Conservation (phyloP, 2,329 filamentous ascomycete species). For the Epichloe amarillans region DNA sequence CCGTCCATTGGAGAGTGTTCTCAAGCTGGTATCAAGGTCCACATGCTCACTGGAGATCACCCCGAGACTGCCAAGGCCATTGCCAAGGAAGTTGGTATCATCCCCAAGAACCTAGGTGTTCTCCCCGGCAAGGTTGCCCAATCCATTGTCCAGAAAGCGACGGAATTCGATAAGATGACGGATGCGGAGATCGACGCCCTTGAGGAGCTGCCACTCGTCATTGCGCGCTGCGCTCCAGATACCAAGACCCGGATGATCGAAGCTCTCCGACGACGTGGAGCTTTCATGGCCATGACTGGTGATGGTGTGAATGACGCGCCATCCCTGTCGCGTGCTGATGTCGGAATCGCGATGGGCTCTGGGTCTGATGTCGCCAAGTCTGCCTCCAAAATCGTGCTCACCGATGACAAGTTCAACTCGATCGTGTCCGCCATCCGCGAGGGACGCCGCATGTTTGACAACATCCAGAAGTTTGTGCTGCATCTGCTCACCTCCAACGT, state of each 20-base stretch:
- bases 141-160: constrained; percentile 60
- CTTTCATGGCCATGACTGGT: constrained; percentile 77
- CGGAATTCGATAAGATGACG: constrained; percentile 64
- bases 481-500: constrained; percentile 72
- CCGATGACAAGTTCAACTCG: constrained; percentile 78
- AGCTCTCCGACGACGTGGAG: constrained; percentile 62
- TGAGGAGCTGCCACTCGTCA: constrained; percentile 63
- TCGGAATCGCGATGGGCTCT: constrained; percentile 84
- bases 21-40: constrained; percentile 61
- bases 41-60: constrained; percentile 79
- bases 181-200: constrained; percentile 65
- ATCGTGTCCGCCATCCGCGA: constrained; percentile 76
- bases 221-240: constrained; percentile 71
- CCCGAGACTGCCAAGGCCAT: constrained; percentile 65
- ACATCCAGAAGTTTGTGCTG: constrained; percentile 78
- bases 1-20: constrained; percentile 57
- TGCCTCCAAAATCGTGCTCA: constrained; percentile 68
- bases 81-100: constrained; percentile 65
- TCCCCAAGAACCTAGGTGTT: constrained; percentile 47
- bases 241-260: constrained; percentile 90
- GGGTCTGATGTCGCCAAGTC: constrained; percentile 79
- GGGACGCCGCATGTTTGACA: constrained; percentile 75
- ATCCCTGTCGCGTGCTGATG: constrained; percentile 66
- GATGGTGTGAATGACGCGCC: constrained; percentile 83
- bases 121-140: constrained; percentile 50